Evolutionary conservation across 1,284 basidiomycete genomes (phyloP).

Genomic region (Moesziomyces parantarcticus): DNA sequence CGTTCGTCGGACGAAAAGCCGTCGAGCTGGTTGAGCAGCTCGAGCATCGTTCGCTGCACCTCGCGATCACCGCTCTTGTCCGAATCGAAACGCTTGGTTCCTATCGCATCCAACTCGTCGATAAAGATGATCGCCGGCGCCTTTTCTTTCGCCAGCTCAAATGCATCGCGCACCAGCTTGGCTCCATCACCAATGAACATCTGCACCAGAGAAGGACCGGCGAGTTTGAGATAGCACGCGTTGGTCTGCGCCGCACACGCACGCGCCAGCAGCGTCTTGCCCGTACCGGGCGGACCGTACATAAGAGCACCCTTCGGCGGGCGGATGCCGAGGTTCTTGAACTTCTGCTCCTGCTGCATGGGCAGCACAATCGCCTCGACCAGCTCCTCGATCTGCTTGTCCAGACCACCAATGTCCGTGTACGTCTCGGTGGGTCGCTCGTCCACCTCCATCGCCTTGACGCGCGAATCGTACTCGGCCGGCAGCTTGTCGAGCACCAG

Average conservation of each 20-base stretch:
- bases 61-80: slow-evolving; percentile 98
- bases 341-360: slow-evolving; percentile 83
- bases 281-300: slow-evolving; percentile 87
- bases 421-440: slow-evolving; percentile 82
- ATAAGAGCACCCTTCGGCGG: slow-evolving; percentile 82
- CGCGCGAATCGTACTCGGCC: slow-evolving; percentile 80
- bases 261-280: slow-evolving; percentile 94
- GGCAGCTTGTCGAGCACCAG: slow-evolving; percentile 90
- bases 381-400: slow-evolving; percentile 84
- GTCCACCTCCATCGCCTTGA: slow-evolving; percentile 93
- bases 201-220: slow-evolving; percentile 80
- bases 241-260: slow-evolving; percentile 87
- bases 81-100: slow-evolving; percentile 98
- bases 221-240: slow-evolving; percentile 82
- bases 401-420: slow-evolving; percentile 81
- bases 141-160: slow-evolving; percentile 96
- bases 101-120: slow-evolving; percentile 98
- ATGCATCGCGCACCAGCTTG: slow-evolving; percentile 95
- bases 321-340: slow-evolving; percentile 82
- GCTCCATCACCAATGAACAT: slow-evolving; percentile 97
- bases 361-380: slow-evolving; percentile 83
- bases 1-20: slow-evolving; percentile 89
- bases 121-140: slow-evolving; percentile 99
- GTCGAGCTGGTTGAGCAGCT: slow-evolving; percentile 89
- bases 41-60: slow-evolving; percentile 99